Evolutionary conservation across 768 basidiomycete species (phyloP), one percentile per base, ranked within the genome.

Genomic region (Amanita exitialis): DNA sequence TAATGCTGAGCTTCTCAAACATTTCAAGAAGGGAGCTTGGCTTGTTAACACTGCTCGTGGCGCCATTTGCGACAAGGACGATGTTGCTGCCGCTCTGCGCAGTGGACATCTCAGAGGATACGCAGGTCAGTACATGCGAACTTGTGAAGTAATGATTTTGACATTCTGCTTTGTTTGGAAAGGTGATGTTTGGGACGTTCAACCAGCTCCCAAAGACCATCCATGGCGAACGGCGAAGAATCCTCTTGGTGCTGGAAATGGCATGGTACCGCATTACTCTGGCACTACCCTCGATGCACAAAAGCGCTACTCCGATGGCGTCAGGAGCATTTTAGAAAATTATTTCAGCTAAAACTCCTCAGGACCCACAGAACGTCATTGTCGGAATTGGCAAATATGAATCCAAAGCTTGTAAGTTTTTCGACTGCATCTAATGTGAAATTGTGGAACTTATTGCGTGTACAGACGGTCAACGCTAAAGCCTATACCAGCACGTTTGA

Each of bases 1-100:
- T 61, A 88, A 91, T 71, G 74, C 77, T 36, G 88, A 92, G 35
- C 80, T 90, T 36, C 72, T 94, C 58, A 77, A 77, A 65, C 86
- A 89, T 69, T 86, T 94, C 78, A 95, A 95, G 77, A 84, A 86
- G 64, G 91, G 90, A 44, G 79, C 90, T 13, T 92, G 86, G 86
- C 79, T 94, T 59, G 84, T 95, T 62, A 95, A 95, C 78, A 91
- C 90, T 25, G 89, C 90, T 47, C 88, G 90, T 58, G 92, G 92
- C 39, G 92, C 92, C 37, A 91, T 95, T 60, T 90, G 87, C 63
- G 83, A 90, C 68, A 81, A 81, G 57, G 80, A 90, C 54, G 90
- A 80, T 38, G 83, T 94, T 53, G 82, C 83, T 3, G 80, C 64
- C 0, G 90, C 91, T 10, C 64, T 95, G 51, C 73, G 78, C 69